Conservation (phyloP, 139 green algal species). For the Parachlorella kessleri region DNA sequence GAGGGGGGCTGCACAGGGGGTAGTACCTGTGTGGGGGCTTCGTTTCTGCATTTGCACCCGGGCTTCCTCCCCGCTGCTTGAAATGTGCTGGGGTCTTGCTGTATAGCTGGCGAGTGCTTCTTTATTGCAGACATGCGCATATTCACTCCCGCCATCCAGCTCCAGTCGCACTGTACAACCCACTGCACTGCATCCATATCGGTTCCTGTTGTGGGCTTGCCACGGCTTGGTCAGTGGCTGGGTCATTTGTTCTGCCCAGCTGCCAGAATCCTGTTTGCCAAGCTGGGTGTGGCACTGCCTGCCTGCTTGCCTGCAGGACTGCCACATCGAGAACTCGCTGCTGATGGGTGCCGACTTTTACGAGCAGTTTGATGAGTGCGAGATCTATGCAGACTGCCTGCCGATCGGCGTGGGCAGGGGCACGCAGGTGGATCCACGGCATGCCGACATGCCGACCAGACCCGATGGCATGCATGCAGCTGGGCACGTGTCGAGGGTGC, state of each 20-base stretch:
- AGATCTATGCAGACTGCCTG: conserved; percentile 77
- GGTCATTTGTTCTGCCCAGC: too few species aligned
- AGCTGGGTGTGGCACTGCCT: too few species aligned
- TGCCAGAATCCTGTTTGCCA: too few species aligned
- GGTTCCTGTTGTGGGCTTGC: too few species aligned
- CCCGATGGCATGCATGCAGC: conserved; percentile 29
- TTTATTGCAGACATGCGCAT: background rate
- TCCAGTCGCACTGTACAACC: background rate
- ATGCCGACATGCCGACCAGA: too few species aligned
- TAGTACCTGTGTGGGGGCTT: too few species aligned
- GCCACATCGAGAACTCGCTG: conserved; percentile 73
- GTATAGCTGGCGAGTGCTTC: background rate
- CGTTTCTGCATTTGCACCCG: too few species aligned
- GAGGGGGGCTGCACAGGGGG: too few species aligned
- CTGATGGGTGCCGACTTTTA: conserved; percentile 98
- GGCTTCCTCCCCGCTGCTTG: too few species aligned
- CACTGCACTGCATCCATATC: background rate
- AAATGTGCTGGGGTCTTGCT: background rate
- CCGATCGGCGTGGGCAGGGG: conserved; percentile 93
- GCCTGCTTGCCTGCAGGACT: conserved; percentile 30
- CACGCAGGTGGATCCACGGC: too few species aligned
- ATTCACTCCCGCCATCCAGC: background rate
- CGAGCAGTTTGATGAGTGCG: conserved; percentile 80
- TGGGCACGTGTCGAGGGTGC: too few species aligned
- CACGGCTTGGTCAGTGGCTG: too few species aligned